Evolutionary conservation across 305 asterid genomes (phyloP), one percentile per base, ranked within the genome.

Genomic region (Andrographis paniculata): DNA sequence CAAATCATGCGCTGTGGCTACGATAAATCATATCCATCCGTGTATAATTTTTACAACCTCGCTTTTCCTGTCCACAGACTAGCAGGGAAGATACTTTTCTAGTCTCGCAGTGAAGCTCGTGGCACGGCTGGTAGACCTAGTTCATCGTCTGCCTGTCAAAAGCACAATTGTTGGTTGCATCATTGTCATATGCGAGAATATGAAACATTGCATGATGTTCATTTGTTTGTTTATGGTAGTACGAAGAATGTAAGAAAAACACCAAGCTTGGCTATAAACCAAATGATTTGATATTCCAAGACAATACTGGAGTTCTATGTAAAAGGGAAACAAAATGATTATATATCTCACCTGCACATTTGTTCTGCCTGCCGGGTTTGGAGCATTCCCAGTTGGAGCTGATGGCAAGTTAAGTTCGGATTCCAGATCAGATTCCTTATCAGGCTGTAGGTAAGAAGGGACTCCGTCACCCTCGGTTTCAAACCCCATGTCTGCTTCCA

Each of bases 51-150:
- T n/a, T n/a, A n/a, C n/a, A n/a, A n/a, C n/a, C n/a, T n/a, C n/a
- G n/a, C n/a, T n/a, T n/a, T n/a, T n/a, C n/a, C n/a, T n/a, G n/a
- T n/a, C n/a, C n/a, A n/a, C n/a, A n/a, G n/a, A n/a, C n/a, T n/a
- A n/a, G n/a, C n/a, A n/a, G n/a, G n/a, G n/a, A n/a, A n/a, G n/a
- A n/a, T n/a, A n/a, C n/a, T n/a, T n/a, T 58, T 48, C 62, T 76
- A 91, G 35, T 79, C 94, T 57, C 96, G 93, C 45, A 91, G 83
- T 10, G 95, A 79, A 50, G 95, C 95, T 37, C 58, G 75, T 9
- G 99, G 96, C 51, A 91, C 99, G n/a, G 96, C 78, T 27, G 95
- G 96, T 55, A 91, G 66, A 36, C 95, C 96, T 40, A 91, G 74
- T 61, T 83, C 96, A 58, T 91, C 95, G 59, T 75, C 96, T 52